Evolutionary conservation across 2,329 filamentous ascomycete genomes (phyloP), one percentile per base, ranked within the genome.

Genomic region (Stachybotrys echinatus): DNA sequence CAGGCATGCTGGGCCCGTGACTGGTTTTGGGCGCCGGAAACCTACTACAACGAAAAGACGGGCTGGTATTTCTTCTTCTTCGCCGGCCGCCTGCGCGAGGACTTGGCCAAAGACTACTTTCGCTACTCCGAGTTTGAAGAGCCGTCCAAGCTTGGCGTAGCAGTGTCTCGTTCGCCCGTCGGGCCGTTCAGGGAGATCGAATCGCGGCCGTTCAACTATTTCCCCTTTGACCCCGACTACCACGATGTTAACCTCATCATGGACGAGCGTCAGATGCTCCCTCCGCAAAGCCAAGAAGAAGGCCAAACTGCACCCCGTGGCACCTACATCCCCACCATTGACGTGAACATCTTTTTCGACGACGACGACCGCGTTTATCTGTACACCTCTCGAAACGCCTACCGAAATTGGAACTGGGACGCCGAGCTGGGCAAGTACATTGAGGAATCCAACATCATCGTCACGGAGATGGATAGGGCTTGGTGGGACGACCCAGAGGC

Each of bases 331-430:
- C 65, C 65, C 1, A 65, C 61, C 4, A 75, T 77, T 7, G 75
- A 77, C 48, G 67, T 72, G 0, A 72, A 76, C 59, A 62, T 79
- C n/a, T 71, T 77, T 39, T 75, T 72, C 43, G 68, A 74, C 39
- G 55, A 61, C 6, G 63, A 70, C 51, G 65, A 62, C 3, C 59
- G 57, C 6, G 56, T 63, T 12, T 73, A 75, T 48, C 48, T 69
- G 0, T 68, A 67, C 49, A 52, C 58, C 4, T 68, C 66, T 1
- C 58, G 65, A 6, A 68, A 68, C 42, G 65, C 65, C 3, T 68
- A 68, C 47, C 58, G 65, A 2, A 68, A 68, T 44, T 68, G 65
- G 65, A 68, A 66, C 31, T 68, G 65, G 65, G 65, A 68, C 40
- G 51, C 53, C 2, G 45, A 52, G 4, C 39, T 67, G 19, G 59